Evolutionary conservation across 2,329 filamentous ascomycete species (phyloP).

Genomic region (Emmonsia crescens): DNA sequence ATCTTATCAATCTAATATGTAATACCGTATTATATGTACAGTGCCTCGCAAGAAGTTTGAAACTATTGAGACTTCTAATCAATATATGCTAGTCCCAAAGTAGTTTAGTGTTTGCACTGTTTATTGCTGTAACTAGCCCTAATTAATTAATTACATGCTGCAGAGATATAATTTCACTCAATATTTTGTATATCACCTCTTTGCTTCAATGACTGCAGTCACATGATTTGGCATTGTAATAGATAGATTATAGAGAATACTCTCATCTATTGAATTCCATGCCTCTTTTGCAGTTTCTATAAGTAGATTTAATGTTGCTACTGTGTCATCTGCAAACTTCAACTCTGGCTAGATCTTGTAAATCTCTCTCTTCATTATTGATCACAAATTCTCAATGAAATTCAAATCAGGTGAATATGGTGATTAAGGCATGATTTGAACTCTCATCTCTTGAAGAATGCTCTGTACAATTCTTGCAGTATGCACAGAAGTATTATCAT

Average conservation of each 20-base stretch:
- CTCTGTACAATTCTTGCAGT: background rate
- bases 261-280: conserved; percentile 5
- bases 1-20: conserved; percentile 8
- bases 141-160: too few relatives aligned
- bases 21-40: background rate
- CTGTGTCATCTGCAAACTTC: background rate
- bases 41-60: too few relatives aligned
- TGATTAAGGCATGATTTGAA: conserved; percentile 10
- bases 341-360: conserved; percentile 4
- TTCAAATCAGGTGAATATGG: conserved; percentile 13
- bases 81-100: too few relatives aligned
- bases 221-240: background rate
- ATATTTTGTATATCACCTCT: conserved; percentile 8
- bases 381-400: conserved; percentile 14
- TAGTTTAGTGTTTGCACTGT: too few relatives aligned
- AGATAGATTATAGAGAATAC: conserved; percentile 1
- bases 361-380: conserved; percentile 9
- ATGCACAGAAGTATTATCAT: conserved; percentile 12
- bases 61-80: too few relatives aligned
- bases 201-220: conserved; percentile 2
- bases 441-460: conserved; percentile 4
- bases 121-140: too few relatives aligned
- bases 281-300: background rate
- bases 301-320: background rate
- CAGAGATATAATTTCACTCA: background rate